Percentiles rank a stretch among this genome's conserved stretches.
phyloP scores from a whole-genome alignment of 257 asterid species.

The Mentha longifolia region DNA sequence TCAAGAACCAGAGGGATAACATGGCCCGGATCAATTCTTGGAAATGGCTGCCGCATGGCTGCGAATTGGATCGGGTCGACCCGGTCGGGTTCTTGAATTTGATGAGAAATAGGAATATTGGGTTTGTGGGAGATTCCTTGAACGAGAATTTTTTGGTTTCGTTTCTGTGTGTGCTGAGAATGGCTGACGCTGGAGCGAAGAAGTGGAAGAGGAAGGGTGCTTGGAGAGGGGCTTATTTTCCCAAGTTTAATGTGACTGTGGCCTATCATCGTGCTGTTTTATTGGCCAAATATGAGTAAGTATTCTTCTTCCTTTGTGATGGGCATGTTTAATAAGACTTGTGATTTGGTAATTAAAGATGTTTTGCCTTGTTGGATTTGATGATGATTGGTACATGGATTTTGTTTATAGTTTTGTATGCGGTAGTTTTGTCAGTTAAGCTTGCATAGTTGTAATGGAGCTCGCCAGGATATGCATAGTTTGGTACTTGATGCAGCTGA shows the following conservation, averaged over 20 bases:
- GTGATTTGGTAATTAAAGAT: not conserved
- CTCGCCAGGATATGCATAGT: not conserved
- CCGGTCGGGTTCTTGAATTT: conserved; percentile 64
- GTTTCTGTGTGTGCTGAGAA: conserved; percentile 70
- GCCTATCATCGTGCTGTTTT: conserved; percentile 95
- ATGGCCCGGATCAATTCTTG: conserved; percentile 93
- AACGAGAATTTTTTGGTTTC: conserved; percentile 87
- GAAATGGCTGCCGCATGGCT: conserved; percentile 83
- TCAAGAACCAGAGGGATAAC: conserved; percentile 65
- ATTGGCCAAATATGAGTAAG: conserved; percentile 85
- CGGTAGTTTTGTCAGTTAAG: not conserved
- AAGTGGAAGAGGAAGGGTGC: conserved; percentile 98
- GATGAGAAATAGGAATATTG: conserved; percentile 82
- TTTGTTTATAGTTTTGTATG: conserved; percentile 1
- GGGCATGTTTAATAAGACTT: conserved; percentile 1
- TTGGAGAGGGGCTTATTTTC: conserved; percentile 95
- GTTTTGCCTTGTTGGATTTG: conserved; percentile 29
- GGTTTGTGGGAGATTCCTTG: conserved; percentile 94
- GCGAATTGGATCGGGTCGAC: conserved; percentile 73
- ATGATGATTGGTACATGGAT: conserved; percentile 15
- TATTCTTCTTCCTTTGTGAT: conserved; percentile 16
- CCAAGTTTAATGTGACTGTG: conserved; percentile 84
- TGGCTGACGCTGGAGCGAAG: conserved; percentile 75
- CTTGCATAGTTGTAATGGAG: conserved; percentile 9
- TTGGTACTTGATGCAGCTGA: conserved; percentile 21